Conservation (phyloP, 768 basidiomycete genomes). For the Tremella fuciformis region DNA sequence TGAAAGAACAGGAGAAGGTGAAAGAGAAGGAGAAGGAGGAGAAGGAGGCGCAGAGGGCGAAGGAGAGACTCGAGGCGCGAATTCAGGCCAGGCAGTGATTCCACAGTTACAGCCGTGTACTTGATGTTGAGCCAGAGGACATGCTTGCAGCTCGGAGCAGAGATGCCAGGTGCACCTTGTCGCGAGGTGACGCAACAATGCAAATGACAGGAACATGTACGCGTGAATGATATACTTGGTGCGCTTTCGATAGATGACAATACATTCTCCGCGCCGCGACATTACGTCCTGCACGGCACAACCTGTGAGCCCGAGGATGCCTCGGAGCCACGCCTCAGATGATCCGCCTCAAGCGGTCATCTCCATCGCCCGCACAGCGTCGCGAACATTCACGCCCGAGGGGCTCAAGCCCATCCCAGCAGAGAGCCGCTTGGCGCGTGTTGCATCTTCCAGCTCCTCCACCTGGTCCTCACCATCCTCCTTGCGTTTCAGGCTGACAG, state of each 20-base stretch:
- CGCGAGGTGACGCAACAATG: too few species aligned
- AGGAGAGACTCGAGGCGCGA: conserved; percentile 3
- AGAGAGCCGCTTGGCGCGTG: conserved; percentile 26
- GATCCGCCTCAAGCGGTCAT: conserved; percentile 10
- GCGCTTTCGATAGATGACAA: too few species aligned
- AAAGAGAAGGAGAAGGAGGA: conserved; percentile 13
- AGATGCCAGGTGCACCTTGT: too few species aligned
- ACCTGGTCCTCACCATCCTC: conserved; percentile 14
- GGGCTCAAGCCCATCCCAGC: conserved; percentile 14
- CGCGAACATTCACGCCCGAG: conserved; percentile 2
- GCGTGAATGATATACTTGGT: too few species aligned
- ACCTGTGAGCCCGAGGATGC: background rate
- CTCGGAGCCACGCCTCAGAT: background rate
- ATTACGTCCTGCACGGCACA: background rate
- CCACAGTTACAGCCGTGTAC: too few species aligned
- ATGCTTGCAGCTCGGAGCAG: too few species aligned
- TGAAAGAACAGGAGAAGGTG: conserved; percentile 10
- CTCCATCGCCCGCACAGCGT: conserved; percentile 18
- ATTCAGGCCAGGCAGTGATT: conserved; percentile 2
- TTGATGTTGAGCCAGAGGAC: too few species aligned
- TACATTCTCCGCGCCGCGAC: too few species aligned
- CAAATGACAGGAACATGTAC: too few species aligned
- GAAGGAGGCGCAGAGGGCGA: conserved; percentile 14
- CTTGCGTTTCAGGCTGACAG: conserved; percentile 4
- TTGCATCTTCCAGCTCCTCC: conserved; percentile 16